Evolutionary conservation across 305 asterid genomes (phyloP).

Genomic region (Solanum hybrid): DNA sequence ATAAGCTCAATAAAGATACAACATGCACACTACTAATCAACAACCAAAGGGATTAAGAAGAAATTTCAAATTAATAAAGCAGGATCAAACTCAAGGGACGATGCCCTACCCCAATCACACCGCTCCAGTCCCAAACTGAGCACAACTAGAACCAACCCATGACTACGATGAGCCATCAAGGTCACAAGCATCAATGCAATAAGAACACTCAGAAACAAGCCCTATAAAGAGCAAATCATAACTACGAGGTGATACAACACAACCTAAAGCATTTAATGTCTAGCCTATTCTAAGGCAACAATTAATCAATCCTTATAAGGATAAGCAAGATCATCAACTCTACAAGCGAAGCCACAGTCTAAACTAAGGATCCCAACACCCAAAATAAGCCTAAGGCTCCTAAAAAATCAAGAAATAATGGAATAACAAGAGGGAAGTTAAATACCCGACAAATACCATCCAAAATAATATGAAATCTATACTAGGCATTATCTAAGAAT

Average conservation of each 20-base stretch:
- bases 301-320: no score
- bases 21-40: background rate
- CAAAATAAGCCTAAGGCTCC: no score
- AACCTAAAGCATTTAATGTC: background rate
- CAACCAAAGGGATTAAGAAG: background rate
- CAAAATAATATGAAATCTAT: no score
- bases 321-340: no score
- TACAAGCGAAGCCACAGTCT: no score
- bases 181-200: background rate
- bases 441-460: no score
- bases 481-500: no score
- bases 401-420: no score
- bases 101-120: background rate
- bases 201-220: background rate
- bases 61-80: background rate
- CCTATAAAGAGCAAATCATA: background rate
- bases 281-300: no score
- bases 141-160: background rate
- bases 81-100: background rate
- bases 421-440: no score
- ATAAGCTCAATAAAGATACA: background rate
- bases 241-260: background rate
- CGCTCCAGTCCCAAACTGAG: background rate
- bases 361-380: no score
- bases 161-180: background rate